phyloP scores from a whole-genome alignment of 768 basidiomycete species.

The Leucocoprinus sp. region DNA sequence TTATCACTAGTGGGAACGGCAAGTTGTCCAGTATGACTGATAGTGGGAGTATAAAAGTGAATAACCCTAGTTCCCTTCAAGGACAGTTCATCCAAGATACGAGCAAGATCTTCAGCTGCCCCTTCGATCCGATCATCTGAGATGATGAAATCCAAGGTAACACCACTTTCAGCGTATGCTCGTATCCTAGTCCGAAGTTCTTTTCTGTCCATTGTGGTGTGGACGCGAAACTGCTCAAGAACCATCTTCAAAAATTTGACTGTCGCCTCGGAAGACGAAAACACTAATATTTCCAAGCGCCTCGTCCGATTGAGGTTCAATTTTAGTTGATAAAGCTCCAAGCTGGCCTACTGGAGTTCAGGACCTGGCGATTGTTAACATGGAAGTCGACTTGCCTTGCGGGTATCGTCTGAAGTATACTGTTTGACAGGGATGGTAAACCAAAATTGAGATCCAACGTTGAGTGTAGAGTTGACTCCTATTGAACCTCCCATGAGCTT shows the following conservation, averaged over 20 bases:
- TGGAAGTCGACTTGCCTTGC: constrained; percentile 30
- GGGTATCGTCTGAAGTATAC: constrained; percentile 46
- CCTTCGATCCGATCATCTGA: constrained; percentile 60
- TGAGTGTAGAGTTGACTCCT: constrained; percentile 57
- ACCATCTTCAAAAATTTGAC: constrained; percentile 47
- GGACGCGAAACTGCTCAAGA: constrained; percentile 43
- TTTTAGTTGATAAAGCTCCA: constrained; percentile 40
- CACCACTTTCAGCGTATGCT: constrained; percentile 20
- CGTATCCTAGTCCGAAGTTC: constrained; percentile 23
- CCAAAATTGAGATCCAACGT: constrained; percentile 63
- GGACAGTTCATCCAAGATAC: constrained; percentile 33
- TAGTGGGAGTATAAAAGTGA: constrained; percentile 66
- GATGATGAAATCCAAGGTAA: constrained; percentile 53
- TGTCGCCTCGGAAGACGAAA: constrained; percentile 53
- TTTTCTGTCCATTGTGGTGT: constrained; percentile 39
- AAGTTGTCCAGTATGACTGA: constrained; percentile 44
- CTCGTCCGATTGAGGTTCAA: constrained; percentile 37
- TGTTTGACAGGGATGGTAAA: constrained; percentile 64
- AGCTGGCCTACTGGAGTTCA: constrained; percentile 27
- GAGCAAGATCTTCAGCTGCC: constrained; percentile 48
- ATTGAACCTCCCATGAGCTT: constrained; percentile 73
- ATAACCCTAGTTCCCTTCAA: constrained; percentile 55
- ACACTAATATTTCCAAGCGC: constrained; percentile 44
- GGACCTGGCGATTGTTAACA: too few relatives aligned
- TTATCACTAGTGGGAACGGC: constrained; percentile 39